phyloP scores from a whole-genome alignment of 306 rosid genomes.

The Vigna reflexopilosa region DNA sequence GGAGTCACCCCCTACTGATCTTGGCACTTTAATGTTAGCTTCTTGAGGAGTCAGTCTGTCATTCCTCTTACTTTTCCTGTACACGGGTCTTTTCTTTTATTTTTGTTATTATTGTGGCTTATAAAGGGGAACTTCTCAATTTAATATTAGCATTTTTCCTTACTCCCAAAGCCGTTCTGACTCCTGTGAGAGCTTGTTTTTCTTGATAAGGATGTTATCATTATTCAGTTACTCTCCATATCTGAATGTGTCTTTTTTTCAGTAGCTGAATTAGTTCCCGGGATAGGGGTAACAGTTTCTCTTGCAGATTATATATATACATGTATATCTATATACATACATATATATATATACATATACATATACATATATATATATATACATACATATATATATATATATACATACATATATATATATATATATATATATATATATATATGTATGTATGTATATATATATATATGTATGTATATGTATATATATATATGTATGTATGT shows the following conservation, averaged over 20 bases:
- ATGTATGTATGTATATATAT: too few relatives aligned
- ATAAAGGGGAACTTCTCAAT: background rate
- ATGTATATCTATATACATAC: too few relatives aligned
- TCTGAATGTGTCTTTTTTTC: background rate
- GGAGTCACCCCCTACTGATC: background rate
- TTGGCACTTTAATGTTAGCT: constrained; percentile 21
- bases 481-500: too few relatives aligned
- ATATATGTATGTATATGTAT: too few relatives aligned
- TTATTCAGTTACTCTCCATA: background rate
- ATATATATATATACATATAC: too few relatives aligned
- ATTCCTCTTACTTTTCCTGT: background rate
- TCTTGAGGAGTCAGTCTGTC: background rate
- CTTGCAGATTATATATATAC: background rate
- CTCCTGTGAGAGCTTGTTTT: background rate
- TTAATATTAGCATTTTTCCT: background rate
- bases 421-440: too few relatives aligned
- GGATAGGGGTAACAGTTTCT: background rate
- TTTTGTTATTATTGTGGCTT: background rate
- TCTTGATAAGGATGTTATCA: background rate
- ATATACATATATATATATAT: too few relatives aligned
- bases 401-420: too few relatives aligned
- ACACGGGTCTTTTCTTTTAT: background rate
- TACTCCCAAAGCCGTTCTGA: background rate
- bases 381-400: too few relatives aligned
- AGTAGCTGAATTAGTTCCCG: background rate